Base-by-base conservation (phyloP, 106 monocot species). In the Narthecium ossifragum region DNA sequence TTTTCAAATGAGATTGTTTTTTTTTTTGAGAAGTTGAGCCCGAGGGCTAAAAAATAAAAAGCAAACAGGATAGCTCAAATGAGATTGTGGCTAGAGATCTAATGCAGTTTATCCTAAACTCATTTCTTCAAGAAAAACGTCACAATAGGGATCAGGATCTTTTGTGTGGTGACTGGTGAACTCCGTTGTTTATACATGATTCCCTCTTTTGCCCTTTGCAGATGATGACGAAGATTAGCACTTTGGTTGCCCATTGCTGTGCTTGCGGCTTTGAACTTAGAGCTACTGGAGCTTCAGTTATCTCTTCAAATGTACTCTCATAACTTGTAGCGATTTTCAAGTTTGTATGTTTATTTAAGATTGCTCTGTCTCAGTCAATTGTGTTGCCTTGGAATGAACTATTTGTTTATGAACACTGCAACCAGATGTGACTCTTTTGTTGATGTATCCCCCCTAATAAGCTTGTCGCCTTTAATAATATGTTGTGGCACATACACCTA, bases 151-250 rank as follows among this genome's bases (percentile, higher is more conserved):
- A 37, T 6, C 5, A 6, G 11, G 11, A 6, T 5, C 11, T 5
- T 37, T 37, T 43, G 2, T 43, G 43, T 17, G 43, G 1, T 43
- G 2, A 3, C 43, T 43, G 43, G n/a, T 43, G 4, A 2, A 17
- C 43, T 43, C 4, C 12, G 18, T 43, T 0, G 11, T 18, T 2
- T 43, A 17, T 18, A 17, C 39, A 39, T 39, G 15, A 11, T 13
- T 43, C 2, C 4, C 10, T 43, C 17, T 18, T 43, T 18, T 43
- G 14, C 43, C 12, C 3, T 17, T 12, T 43, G 43, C 43, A 43
- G 43, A 43, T 13, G 43, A 43, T 43, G 43, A 43, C 11, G 43
- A 43, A 43, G 43, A 43, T 43, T 43, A 43, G 43, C 43, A 17
- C 43, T 43, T 43, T 43, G 9, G 3, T 43, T 43, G 43, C 11